Evolutionary conservation across 441 rosid genomes (phyloP).

Genomic region (Populus trichocarpa): DNA sequence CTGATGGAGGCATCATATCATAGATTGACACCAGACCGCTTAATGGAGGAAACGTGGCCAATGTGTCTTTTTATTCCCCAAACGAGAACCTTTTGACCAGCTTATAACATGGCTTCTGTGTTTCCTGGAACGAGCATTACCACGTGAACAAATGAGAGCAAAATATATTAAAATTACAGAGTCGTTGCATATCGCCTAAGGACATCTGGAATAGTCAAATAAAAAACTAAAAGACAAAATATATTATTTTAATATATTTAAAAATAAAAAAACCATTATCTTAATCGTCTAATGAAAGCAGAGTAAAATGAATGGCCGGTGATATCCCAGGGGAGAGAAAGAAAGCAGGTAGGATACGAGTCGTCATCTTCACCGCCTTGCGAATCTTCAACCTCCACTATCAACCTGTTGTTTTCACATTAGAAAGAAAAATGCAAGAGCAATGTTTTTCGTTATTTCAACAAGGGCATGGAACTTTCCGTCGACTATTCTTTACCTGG

Average conservation of each 20-base stretch:
- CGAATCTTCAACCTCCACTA: neutral
- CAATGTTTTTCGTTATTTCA: neutral
- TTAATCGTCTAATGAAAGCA: too few species aligned
- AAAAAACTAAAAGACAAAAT: too few species aligned
- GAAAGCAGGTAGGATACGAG: neutral
- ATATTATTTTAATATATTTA: too few species aligned
- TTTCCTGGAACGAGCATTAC: neutral
- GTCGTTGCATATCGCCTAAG: neutral
- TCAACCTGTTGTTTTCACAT: neutral
- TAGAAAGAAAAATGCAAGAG: neutral
- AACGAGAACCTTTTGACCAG: neutral
- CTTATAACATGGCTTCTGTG: constrained; percentile 1
- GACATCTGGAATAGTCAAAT: too few species aligned
- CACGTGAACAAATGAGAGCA: constrained; percentile 4
- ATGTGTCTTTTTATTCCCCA: constrained; percentile 10
- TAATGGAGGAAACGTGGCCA: constrained; percentile 12
- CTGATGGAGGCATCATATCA: too few species aligned
- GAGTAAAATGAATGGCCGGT: neutral
- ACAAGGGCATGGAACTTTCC: neutral
- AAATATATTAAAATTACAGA: neutral
- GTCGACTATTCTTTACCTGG: neutral
- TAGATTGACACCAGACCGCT: neutral
- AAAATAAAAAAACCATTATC: too few species aligned
- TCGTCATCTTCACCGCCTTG: neutral
- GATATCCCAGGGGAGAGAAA: neutral